Conservation (phyloP, 2,329 filamentous ascomycete genomes). For the Ophiostoma novo-ulmi region DNA sequence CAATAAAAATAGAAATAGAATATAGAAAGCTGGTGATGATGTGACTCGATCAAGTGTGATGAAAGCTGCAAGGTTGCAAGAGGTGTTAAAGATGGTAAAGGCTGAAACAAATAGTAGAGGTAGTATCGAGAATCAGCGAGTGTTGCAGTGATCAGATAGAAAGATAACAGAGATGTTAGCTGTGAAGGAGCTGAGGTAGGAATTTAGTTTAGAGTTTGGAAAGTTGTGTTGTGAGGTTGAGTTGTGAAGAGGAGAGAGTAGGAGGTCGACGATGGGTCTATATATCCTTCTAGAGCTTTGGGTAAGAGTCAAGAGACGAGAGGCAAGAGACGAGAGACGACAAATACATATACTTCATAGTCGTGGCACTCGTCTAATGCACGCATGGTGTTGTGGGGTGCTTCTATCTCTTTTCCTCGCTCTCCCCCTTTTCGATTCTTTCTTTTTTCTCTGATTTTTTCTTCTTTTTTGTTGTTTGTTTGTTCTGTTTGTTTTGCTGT, state of each 20-base stretch:
- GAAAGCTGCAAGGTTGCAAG: not conserved
- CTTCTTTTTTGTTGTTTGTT: not conserved
- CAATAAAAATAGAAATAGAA: not conserved
- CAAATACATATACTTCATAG: conserved; percentile 16
- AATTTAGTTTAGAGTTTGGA: no score
- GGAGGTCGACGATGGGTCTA: conserved; percentile 22
- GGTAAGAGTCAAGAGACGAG: conserved; percentile 6
- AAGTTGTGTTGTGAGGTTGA: not conserved
- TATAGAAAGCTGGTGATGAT: not conserved
- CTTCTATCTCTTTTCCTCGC: not conserved
- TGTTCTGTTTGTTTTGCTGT: not conserved
- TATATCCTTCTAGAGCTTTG: conserved; percentile 17
- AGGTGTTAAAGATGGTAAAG: not conserved
- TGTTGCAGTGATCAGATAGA: not conserved
- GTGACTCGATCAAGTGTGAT: not conserved
- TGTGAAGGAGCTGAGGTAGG: no score
- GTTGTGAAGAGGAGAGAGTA: not conserved
- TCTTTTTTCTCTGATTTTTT: conserved; percentile 15
- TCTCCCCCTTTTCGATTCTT: not conserved
- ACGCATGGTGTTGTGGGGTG: not conserved
- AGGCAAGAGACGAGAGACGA: not conserved
- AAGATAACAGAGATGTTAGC: no score
- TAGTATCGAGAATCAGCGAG: not conserved
- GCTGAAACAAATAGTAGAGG: not conserved
- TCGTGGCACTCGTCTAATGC: conserved; percentile 9